Percentiles rank a stretch among this genome's conserved stretches.
phyloP scores from a whole-genome alignment of 2,329 filamentous ascomycete species.

The Colletotrichum musicola region DNA sequence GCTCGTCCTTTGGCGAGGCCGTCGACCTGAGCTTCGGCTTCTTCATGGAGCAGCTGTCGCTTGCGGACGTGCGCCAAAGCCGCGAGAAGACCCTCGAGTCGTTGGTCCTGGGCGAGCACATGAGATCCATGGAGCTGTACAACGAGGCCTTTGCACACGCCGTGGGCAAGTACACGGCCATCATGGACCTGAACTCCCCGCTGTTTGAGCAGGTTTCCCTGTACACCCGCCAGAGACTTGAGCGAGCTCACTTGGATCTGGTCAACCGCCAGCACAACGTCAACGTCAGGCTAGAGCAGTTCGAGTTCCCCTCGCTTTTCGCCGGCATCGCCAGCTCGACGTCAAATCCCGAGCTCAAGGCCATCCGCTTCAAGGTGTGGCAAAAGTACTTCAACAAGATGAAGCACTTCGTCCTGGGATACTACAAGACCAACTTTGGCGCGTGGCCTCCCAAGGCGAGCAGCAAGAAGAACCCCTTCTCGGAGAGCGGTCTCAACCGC shows the following conservation, averaged over 20 bases:
- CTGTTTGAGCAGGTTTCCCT: constrained; percentile 78
- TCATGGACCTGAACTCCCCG: constrained; percentile 74
- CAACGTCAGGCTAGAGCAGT: constrained; percentile 81
- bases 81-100: constrained; percentile 91
- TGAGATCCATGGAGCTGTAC: constrained; percentile 86
- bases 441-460: constrained; percentile 92
- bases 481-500: constrained; percentile 87
- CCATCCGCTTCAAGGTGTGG: constrained; percentile 88
- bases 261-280: constrained; percentile 78
- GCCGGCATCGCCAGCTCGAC: constrained; percentile 89
- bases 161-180: constrained; percentile 85
- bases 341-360: constrained; percentile 79
- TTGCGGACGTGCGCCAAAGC: constrained; percentile 85
- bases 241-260: constrained; percentile 85
- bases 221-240: constrained; percentile 82
- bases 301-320: constrained; percentile 92
- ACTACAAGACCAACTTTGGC: constrained; percentile 71
- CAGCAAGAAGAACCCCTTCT: constrained; percentile 91
- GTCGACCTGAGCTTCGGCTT: constrained; percentile 76
- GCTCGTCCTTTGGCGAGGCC: constrained; percentile 69
- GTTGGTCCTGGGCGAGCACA: constrained; percentile 87
- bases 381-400: constrained; percentile 79
- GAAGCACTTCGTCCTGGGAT: constrained; percentile 77
- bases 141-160: constrained; percentile 93
- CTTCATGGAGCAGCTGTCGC: constrained; percentile 80